These are phyloP conservation scores for Pulveroboletus sp. DNA, from an alignment of 768 basidiomycete genomes.

Conservation along the genomic window DNA sequence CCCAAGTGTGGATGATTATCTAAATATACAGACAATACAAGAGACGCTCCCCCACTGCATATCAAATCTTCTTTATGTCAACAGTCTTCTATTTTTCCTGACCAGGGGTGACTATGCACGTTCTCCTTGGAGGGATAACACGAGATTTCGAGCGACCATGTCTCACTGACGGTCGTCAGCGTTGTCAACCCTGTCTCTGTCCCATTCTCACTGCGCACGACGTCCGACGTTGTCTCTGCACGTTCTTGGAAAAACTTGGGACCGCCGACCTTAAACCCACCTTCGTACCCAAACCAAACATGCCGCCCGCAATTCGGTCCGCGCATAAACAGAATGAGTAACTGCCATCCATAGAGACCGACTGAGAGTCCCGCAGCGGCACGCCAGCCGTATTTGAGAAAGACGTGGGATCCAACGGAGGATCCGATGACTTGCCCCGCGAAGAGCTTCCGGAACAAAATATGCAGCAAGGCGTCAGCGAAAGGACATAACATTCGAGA, in stretches of 20 bases:
- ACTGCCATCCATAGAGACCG: slow-evolving; percentile 32
- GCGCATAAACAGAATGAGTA: slow-evolving; percentile 35
- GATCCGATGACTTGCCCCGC: slow-evolving; percentile 43
- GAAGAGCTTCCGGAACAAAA: slow-evolving; percentile 20
- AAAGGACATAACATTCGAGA: not conserved
- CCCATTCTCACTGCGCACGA: not conserved
- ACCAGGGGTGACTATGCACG: not conserved
- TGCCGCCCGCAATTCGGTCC: slow-evolving; percentile 36
- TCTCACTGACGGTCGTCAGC: slow-evolving; percentile 1
- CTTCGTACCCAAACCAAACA: slow-evolving; percentile 60
- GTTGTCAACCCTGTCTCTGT: not conserved
- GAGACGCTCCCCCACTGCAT: not conserved
- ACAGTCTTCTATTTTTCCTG: not conserved
- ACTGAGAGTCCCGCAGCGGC: slow-evolving; percentile 32
- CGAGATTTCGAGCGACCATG: slow-evolving; percentile 1
- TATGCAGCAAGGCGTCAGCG: not conserved
- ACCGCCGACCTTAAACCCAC: slow-evolving; percentile 35
- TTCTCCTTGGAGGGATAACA: slow-evolving; percentile 7
- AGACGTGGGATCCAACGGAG: slow-evolving; percentile 39
- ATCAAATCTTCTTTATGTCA: not conserved
- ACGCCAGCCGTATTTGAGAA: slow-evolving; percentile 40
- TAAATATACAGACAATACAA: not conserved
- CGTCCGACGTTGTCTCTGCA: not conserved
- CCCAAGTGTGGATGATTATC: not conserved
- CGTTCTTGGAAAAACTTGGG: not conserved